phyloP scores from a whole-genome alignment of 768 basidiomycete genomes.

The Xerocomus potaroensis region DNA sequence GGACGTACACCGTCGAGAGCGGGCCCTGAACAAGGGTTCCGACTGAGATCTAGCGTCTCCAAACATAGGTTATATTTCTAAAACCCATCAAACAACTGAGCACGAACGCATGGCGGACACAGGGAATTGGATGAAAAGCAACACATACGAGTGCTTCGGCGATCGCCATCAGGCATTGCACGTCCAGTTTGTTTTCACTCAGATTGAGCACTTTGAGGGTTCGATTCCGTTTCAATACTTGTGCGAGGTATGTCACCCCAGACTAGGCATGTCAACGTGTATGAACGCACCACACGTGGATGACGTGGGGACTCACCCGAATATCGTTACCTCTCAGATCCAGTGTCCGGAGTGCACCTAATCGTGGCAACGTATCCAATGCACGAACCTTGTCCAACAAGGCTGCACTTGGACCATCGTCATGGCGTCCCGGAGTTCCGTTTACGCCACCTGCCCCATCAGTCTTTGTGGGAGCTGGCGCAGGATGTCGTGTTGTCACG shows the following conservation, averaged over 20 bases:
- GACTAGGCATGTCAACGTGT: conserved; percentile 31
- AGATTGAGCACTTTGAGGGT: conserved; percentile 93
- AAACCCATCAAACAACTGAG: neutral
- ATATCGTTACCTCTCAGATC: conserved; percentile 94
- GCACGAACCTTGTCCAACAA: conserved; percentile 85
- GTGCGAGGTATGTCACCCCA: conserved; percentile 87
- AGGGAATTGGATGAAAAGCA: too few species aligned
- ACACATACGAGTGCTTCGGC: conserved; percentile 82
- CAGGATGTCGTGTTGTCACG: conserved; percentile 43
- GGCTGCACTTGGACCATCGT: conserved; percentile 63
- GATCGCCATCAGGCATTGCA: conserved; percentile 68
- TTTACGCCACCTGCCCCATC: conserved; percentile 3
- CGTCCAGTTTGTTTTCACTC: conserved; percentile 91
- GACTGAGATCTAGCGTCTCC: conserved; percentile 90
- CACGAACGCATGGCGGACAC: neutral
- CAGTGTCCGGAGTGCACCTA: conserved; percentile 83
- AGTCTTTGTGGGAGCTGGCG: neutral
- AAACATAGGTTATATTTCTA: conserved; percentile 94
- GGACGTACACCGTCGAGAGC: conserved; percentile 79
- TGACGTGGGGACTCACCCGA: conserved; percentile 65
- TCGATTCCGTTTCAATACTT: conserved; percentile 93
- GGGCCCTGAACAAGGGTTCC: conserved; percentile 92
- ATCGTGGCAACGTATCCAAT: conserved; percentile 78
- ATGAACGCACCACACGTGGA: neutral
- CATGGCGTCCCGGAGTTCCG: conserved; percentile 10